Evolutionary conservation across 371 early-diverging fungal species (phyloP).

Genomic region (Mortierella sp.): DNA sequence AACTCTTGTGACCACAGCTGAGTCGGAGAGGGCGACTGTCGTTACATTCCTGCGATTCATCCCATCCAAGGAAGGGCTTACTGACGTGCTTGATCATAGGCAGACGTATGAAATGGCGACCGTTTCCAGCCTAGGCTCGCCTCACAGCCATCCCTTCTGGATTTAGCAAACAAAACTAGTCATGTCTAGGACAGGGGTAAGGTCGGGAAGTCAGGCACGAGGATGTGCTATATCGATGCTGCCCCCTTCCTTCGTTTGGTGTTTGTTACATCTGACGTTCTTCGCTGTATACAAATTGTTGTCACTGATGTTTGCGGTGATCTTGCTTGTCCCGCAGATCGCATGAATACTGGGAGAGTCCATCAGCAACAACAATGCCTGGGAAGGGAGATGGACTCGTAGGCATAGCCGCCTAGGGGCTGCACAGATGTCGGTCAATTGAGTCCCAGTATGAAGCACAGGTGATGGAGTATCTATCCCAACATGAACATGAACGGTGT

Average conservation of each 20-base stretch:
- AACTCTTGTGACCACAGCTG: too few species aligned
- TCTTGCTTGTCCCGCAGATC: not conserved
- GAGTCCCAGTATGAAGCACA: not conserved
- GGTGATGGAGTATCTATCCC: slow-evolving; percentile 1
- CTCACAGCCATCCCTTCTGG: not conserved
- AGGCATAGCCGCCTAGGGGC: not conserved
- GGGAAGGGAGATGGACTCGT: not conserved
- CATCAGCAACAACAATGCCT: not conserved
- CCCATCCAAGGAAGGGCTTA: not conserved
- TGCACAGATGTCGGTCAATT: not conserved
- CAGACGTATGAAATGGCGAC: not conserved
- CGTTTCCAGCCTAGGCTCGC: too few species aligned
- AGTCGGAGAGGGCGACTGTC: too few species aligned
- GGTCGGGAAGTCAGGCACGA: not conserved
- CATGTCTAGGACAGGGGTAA: not conserved
- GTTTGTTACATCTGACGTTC: slow-evolving; percentile 1
- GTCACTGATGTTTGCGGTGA: too few species aligned
- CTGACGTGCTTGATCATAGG: not conserved
- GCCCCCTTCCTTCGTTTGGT: not conserved
- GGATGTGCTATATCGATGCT: too few species aligned
- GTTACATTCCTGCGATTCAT: not conserved
- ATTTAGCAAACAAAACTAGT: not conserved
- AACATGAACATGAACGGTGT: not conserved
- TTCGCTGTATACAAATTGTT: not conserved
- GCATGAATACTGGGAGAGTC: not conserved